Conservation (phyloP, 352 stramenopile species). For the Pythium rhizo-oryzae region DNA sequence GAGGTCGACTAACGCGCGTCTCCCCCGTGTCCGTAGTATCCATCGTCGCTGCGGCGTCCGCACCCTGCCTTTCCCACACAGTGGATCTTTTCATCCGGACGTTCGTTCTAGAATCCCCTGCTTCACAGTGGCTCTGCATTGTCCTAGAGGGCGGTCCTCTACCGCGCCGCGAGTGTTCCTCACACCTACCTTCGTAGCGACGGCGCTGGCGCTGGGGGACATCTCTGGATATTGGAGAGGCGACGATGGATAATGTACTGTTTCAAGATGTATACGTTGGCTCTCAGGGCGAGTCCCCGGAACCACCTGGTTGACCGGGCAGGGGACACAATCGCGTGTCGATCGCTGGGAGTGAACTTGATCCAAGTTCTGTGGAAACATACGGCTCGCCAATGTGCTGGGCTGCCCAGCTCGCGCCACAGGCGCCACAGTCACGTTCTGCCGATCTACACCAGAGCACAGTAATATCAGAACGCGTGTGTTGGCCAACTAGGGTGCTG, state of each 20-base stretch:
- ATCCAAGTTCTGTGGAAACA: constrained; percentile 23
- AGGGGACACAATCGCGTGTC: too few relatives aligned
- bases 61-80: not conserved
- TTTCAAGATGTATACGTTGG: not conserved
- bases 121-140: not conserved
- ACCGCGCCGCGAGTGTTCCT: not conserved
- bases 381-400: not conserved
- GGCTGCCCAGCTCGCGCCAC: too few relatives aligned
- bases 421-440: constrained; percentile 8
- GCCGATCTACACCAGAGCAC: not conserved
- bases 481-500: too few relatives aligned
- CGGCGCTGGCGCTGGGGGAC: too few relatives aligned
- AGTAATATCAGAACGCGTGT: not conserved
- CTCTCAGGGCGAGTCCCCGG: too few relatives aligned
- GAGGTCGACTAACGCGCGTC: too few relatives aligned
- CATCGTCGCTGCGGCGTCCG: not conserved
- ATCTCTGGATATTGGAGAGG: not conserved
- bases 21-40: not conserved
- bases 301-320: too few relatives aligned
- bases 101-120: not conserved
- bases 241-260: not conserved
- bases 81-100: constrained; percentile 2
- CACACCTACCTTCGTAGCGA: not conserved
- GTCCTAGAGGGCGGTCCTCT: not conserved
- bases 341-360: not conserved